Evolutionary conservation across 2,329 filamentous ascomycete genomes (phyloP).

Genomic region (Thielaviopsis ethacetica): DNA sequence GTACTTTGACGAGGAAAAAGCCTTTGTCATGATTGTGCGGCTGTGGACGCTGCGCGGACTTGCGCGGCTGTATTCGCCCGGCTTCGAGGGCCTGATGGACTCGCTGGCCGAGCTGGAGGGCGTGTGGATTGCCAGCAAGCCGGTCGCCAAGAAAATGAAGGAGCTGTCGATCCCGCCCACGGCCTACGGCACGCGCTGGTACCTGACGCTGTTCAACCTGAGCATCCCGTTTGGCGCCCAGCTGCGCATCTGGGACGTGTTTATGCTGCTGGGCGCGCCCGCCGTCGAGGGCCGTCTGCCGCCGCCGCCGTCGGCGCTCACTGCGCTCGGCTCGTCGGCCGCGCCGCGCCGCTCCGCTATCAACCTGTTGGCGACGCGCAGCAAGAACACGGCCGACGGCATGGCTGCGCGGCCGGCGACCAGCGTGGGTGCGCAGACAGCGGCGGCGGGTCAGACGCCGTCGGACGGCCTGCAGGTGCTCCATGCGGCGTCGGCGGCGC

Average conservation of each 20-base stretch:
- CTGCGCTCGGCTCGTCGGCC: background rate
- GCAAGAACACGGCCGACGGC: conserved; percentile 45
- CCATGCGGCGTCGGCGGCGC: conserved; percentile 74
- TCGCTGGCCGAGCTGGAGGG: conserved; percentile 73
- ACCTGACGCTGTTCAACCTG: conserved; percentile 92
- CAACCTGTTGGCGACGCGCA: conserved; percentile 76
- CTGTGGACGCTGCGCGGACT: conserved; percentile 82
- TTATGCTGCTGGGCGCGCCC: conserved; percentile 82
- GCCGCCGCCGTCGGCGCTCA: conserved; percentile 9
- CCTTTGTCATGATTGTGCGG: conserved; percentile 92
- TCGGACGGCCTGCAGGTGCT: conserved; percentile 58
- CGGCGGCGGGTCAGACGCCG: conserved; percentile 1
- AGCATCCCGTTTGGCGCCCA: conserved; percentile 89
- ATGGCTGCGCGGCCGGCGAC: conserved; percentile 8
- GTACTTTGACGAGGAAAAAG: conserved; percentile 89
- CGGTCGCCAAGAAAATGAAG: conserved; percentile 62
- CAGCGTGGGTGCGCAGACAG: conserved; percentile 10
- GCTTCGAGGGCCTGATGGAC: conserved; percentile 74
- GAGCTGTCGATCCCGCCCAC: conserved; percentile 71
- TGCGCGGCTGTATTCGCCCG: conserved; percentile 65
- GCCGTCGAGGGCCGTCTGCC: conserved; percentile 18
- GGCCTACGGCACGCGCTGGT: conserved; percentile 94
- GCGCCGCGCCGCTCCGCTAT: conserved; percentile 7
- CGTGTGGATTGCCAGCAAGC: conserved; percentile 62
- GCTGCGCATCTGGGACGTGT: conserved; percentile 92